Conservation (phyloP, 768 basidiomycete genomes). For the Kwoniella mangroviensis region DNA sequence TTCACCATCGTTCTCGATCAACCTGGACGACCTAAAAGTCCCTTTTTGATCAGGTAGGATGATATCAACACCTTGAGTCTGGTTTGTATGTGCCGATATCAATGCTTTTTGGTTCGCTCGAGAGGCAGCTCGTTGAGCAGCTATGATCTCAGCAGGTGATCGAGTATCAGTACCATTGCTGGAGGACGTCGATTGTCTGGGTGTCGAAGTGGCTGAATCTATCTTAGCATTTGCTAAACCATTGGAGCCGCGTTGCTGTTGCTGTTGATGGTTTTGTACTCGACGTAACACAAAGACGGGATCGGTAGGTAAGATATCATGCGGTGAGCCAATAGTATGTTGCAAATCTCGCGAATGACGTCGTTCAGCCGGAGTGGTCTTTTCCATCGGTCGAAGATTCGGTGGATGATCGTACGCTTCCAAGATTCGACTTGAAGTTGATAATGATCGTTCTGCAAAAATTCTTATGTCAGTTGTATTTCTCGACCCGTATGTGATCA, state of each 20-base stretch:
- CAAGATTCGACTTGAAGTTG: constrained; percentile 78
- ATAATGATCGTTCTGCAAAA: constrained; percentile 71
- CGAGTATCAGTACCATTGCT: constrained; percentile 1
- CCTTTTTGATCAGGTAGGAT: constrained; percentile 78
- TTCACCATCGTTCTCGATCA: constrained; percentile 62
- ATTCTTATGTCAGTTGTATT: constrained; percentile 14
- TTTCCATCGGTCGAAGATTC: constrained; percentile 68
- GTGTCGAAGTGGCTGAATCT: constrained; percentile 8
- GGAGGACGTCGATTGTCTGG: constrained; percentile 5
- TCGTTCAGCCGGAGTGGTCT: constrained; percentile 68
- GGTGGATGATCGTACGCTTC: constrained; percentile 83
- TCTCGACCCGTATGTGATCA: constrained; percentile 5
- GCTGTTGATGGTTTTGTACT: constrained; percentile 60
- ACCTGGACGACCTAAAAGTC: constrained; percentile 80
- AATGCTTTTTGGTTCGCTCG: constrained; percentile 85
- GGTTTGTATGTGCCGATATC: constrained; percentile 81
- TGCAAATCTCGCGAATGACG: constrained; percentile 86
- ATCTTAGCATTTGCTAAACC: constrained; percentile 14
- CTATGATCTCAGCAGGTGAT: constrained; percentile 87
- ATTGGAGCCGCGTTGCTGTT: neutral
- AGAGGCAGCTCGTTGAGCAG: constrained; percentile 83
- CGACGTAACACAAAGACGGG: constrained; percentile 89
- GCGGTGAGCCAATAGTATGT: constrained; percentile 69
- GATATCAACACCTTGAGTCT: constrained; percentile 85
- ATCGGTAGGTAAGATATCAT: constrained; percentile 80